Percentiles rank a stretch among this genome's conserved stretches.
These are phyloP conservation scores for Scutellaria baicalensis DNA, from an alignment of 257 asterid species.

Conservation along the genomic window DNA sequence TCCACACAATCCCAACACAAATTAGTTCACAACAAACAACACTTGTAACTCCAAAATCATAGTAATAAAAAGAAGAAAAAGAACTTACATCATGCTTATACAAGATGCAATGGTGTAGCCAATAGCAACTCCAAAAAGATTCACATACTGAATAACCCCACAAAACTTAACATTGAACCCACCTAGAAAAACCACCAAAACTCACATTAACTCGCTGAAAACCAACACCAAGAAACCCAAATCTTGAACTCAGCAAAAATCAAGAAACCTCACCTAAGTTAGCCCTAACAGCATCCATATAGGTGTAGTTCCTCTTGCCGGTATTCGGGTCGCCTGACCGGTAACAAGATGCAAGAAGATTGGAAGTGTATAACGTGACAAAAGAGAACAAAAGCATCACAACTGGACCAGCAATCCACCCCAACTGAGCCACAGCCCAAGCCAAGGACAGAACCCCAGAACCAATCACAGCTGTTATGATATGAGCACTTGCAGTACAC, in stretches of 20 bases:
- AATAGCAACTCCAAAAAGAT: constrained; percentile 35
- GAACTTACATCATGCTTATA: constrained; percentile 39
- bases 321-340: constrained; percentile 30
- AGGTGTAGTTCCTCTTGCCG: constrained; percentile 41
- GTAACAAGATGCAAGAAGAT: constrained; percentile 35
- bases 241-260: background rate
- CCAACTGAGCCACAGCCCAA: constrained; percentile 41
- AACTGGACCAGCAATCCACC: constrained; percentile 41
- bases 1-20: background rate
- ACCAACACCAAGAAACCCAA: no score
- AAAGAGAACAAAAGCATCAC: constrained; percentile 28
- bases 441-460: constrained; percentile 40
- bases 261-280: constrained; percentile 19
- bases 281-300: constrained; percentile 37
- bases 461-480: constrained; percentile 43
- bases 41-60: background rate
- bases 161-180: constrained; percentile 31
- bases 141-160: constrained; percentile 38
- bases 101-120: constrained; percentile 44
- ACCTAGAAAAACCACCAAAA: constrained; percentile 19
- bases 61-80: background rate
- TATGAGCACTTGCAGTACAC: constrained; percentile 40
- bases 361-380: constrained; percentile 35
- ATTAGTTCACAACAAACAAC: no score
- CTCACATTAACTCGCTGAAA: no score